These are phyloP conservation scores for Madurella mycetomatis DNA, from an alignment of 2,329 filamentous ascomycete species.

Conservation along the genomic window DNA sequence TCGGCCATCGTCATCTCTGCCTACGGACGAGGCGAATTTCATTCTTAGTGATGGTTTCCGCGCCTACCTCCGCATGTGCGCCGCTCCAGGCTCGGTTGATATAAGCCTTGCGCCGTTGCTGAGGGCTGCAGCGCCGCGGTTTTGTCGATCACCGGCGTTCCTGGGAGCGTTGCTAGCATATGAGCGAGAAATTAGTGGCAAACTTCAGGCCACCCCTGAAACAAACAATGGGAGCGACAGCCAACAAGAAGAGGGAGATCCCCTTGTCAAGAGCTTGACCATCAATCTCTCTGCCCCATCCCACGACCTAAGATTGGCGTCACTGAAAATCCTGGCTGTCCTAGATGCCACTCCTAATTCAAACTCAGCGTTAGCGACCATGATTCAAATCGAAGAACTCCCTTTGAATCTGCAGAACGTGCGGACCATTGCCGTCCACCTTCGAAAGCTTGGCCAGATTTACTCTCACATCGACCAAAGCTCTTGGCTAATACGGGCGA, in stretches of 20 bases:
- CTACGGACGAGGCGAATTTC: slow-evolving; percentile 63
- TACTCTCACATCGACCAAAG: slow-evolving; percentile 58
- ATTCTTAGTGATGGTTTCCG: slow-evolving; percentile 71
- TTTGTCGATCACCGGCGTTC: slow-evolving; percentile 62
- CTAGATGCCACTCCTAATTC: slow-evolving; percentile 50
- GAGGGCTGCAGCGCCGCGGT: slow-evolving; percentile 61
- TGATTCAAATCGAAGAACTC: slow-evolving; percentile 75
- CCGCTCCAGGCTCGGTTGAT: slow-evolving; percentile 54
- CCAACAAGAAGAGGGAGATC: slow-evolving; percentile 54
- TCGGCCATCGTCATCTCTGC: slow-evolving; percentile 53
- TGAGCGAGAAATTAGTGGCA: slow-evolving; percentile 34
- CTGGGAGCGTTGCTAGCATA: slow-evolving; percentile 59
- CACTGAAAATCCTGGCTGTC: slow-evolving; percentile 65
- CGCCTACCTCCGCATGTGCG: slow-evolving; percentile 64
- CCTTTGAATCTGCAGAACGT: slow-evolving; percentile 72
- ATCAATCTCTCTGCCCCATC: slow-evolving; percentile 71
- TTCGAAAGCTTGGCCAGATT: slow-evolving; percentile 66
- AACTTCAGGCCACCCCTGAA: slow-evolving; percentile 25
- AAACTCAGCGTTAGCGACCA: slow-evolving; percentile 53
- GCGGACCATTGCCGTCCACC: slow-evolving; percentile 75
- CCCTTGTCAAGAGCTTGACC: slow-evolving; percentile 61
- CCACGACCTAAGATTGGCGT: slow-evolving; percentile 67
- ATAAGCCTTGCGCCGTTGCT: slow-evolving; percentile 60
- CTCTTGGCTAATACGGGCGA: slow-evolving; percentile 63
- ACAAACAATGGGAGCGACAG: slow-evolving; percentile 34